Base-by-base conservation (phyloP, 805 yeast genomes). In the Candida quercuum region DNA sequence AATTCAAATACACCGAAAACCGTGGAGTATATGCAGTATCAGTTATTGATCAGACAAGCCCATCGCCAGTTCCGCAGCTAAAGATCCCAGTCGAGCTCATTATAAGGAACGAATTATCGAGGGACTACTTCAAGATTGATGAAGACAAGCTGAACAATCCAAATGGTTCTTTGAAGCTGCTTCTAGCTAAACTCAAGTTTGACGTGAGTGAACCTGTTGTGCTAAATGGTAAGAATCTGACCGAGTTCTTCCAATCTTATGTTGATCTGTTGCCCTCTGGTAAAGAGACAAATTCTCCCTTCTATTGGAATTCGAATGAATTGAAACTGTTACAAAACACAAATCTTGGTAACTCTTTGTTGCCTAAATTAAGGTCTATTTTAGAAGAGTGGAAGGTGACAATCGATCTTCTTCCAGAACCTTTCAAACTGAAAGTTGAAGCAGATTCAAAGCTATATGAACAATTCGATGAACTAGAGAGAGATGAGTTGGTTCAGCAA, bases 351-450 rank as follows among this genome's bases (percentile, higher is more conserved):
- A 71, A 71, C 19, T 74, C 86, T 0, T 49, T 81, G 14, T 57
- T 60, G 3, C 71, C 67, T 6, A 75, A 75, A 39, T 54, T 76
- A 28, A 48, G 55, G 1, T 46, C 54, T n/a, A 55, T 83, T 35
- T 63, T 75, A 5, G 71, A 74, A 27, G 95, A 85, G 53, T 87
- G 91, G 93, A 59, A 51, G 18, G 33, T 33, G 22, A 35, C 49
- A 1, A 33, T 41, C 17, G 26, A 30, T 1, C 34, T 33, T 5
- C 34, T 52, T 3, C 54, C 52, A 5, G 22, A 19, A 11, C 16
- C 3, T 40, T 38, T 31, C 36, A 37, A 11, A 16, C 29, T 32
- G 12, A 23, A 35, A 8, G 30, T 43, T 9, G n/a, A 19, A 4
- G 39, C 37, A 4, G 63, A 60, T 22, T 13, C 46, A 11, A 24